Evolutionary conservation across 1,139 yeast genomes (phyloP).

Genomic region (Scheffersomyces insectosa): DNA sequence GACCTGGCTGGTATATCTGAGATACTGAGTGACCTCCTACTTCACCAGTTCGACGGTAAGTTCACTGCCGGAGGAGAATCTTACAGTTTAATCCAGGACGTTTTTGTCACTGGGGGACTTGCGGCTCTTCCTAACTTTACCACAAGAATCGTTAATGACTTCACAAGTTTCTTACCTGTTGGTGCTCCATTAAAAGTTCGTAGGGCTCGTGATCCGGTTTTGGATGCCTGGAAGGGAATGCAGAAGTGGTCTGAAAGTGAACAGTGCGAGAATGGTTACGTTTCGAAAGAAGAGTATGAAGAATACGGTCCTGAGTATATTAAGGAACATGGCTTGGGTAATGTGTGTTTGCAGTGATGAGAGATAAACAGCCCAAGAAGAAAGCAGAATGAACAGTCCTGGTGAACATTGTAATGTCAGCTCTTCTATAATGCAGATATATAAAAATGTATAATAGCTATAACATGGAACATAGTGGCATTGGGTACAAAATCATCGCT

Average conservation of each 20-base stretch:
- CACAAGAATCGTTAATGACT: slow-evolving; percentile 65
- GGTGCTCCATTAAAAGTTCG: slow-evolving; percentile 64
- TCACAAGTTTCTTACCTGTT: slow-evolving; percentile 69
- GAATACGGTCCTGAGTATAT: slow-evolving; percentile 90
- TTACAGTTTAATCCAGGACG: slow-evolving; percentile 54
- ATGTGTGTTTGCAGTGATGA: slow-evolving; percentile 38
- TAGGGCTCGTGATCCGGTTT: slow-evolving; percentile 62
- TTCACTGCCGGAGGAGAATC: slow-evolving; percentile 55
- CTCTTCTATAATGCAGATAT: too few species aligned
- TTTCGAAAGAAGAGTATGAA: slow-evolving; percentile 73
- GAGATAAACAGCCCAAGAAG: not conserved
- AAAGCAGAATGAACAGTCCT: too few species aligned
- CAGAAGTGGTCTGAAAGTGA: slow-evolving; percentile 65
- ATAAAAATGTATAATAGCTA: too few species aligned
- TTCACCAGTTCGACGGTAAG: slow-evolving; percentile 58
- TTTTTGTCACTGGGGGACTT: slow-evolving; percentile 87
- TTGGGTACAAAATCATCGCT: slow-evolving; percentile 1
- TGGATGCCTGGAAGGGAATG: slow-evolving; percentile 96
- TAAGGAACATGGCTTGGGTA: slow-evolving; percentile 84
- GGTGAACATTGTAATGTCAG: too few species aligned
- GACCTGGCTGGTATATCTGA: slow-evolving; percentile 94
- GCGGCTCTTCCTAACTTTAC: slow-evolving; percentile 65
- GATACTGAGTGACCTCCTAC: slow-evolving; percentile 65
- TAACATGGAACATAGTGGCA: too few species aligned
- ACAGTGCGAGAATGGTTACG: slow-evolving; percentile 49